These are phyloP conservation scores for Echria macrotheca DNA, from an alignment of 495 filamentous ascomycete genomes.

Conservation along the genomic window DNA sequence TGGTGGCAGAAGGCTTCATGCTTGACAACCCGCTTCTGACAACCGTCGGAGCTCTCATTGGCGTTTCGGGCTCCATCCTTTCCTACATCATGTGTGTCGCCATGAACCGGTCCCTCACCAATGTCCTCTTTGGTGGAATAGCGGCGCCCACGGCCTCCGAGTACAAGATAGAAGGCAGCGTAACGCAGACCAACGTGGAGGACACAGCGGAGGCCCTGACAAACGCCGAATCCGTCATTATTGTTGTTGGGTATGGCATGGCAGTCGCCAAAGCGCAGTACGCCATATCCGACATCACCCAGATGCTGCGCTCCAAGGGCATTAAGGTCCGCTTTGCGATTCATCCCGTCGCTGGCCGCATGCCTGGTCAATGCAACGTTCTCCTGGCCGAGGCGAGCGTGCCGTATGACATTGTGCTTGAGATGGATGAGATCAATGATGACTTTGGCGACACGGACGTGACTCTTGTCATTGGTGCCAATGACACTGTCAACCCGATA, in stretches of 20 bases:
- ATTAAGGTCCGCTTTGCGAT: conserved; percentile 81
- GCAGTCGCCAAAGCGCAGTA: conserved; percentile 84
- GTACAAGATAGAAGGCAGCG: conserved; percentile 66
- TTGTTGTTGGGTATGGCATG: conserved; percentile 83
- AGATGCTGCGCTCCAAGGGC: conserved; percentile 61
- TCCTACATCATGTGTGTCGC: conserved; percentile 78
- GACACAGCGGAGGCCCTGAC: conserved; percentile 66
- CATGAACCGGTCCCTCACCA: conserved; percentile 76
- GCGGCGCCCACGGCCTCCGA: conserved; percentile 52
- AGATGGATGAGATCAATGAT: conserved; percentile 91
- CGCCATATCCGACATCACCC: conserved; percentile 70
- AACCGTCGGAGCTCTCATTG: conserved; percentile 73
- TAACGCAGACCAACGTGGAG: conserved; percentile 67
- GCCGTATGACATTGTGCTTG: conserved; percentile 77
- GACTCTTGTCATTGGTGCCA: conserved; percentile 80
- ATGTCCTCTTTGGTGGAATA: conserved; percentile 77
- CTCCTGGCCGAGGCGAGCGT: conserved; percentile 75
- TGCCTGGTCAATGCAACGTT: conserved; percentile 85
- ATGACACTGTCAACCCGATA: conserved; percentile 82
- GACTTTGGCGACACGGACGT: conserved; percentile 77
- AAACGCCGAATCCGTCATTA: conserved; percentile 71
- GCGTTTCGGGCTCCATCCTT: conserved; percentile 74
- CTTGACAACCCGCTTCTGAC: conserved; percentile 76
- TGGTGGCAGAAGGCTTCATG: conserved; percentile 82
- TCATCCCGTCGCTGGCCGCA: conserved; percentile 75